Conservation (phyloP, 2,329 filamentous ascomycete species). For the Fusarium pseudoanthophilum region DNA sequence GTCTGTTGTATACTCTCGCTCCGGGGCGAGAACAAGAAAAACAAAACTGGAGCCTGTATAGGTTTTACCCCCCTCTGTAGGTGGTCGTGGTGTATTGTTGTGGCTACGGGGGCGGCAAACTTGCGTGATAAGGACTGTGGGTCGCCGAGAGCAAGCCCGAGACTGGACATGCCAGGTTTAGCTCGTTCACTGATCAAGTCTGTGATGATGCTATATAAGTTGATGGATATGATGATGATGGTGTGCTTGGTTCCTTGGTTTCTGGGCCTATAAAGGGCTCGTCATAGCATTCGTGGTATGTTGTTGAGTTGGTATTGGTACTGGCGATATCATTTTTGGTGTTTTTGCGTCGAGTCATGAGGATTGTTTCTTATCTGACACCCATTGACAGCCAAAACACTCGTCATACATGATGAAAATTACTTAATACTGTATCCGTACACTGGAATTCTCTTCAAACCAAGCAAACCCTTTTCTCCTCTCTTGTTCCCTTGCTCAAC, state of each 20-base stretch:
- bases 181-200: neutral
- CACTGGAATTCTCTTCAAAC: neutral
- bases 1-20: conserved; percentile 16
- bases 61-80: neutral
- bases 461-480: neutral
- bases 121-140: conserved; percentile 46
- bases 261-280: neutral
- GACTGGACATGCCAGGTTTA: conserved; percentile 34
- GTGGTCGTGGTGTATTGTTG: neutral
- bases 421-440: neutral
- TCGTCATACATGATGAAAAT: neutral
- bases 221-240: conserved; percentile 29
- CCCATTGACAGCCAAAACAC: neutral
- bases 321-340: conserved; percentile 33
- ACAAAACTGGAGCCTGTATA: conserved; percentile 45
- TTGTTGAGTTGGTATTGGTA: conserved; percentile 8
- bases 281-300: conserved; percentile 21
- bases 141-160: conserved; percentile 47
- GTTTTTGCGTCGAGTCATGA: conserved; percentile 25
- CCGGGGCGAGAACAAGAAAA: conserved; percentile 38
- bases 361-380: neutral
- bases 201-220: conserved; percentile 16
- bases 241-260: conserved; percentile 16
- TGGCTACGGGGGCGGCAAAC: conserved; percentile 31
- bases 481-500: neutral